These are phyloP conservation scores for Pharus latifolius DNA, from an alignment of 176 grass and related monocot species.

Conservation along the genomic window DNA sequence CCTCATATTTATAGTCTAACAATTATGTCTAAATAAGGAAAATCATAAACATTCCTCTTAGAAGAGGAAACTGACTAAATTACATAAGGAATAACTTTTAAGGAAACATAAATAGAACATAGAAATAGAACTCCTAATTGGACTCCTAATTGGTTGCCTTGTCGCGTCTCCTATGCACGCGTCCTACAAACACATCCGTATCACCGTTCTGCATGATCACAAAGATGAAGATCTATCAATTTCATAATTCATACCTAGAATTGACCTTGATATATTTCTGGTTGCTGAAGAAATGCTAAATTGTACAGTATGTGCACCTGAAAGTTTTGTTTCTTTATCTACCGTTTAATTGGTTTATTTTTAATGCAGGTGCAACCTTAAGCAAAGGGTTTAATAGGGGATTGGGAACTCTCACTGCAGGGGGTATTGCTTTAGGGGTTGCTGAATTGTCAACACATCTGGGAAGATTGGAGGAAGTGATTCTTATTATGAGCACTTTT, in stretches of 20 bases:
- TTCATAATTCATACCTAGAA: background rate
- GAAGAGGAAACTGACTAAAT: no score
- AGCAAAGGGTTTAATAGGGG: constrained; percentile 91
- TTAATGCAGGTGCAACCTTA: constrained; percentile 75
- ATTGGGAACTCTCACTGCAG: constrained; percentile 69
- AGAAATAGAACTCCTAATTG: no score
- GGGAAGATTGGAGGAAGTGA: constrained; percentile 58
- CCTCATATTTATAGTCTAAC: no score
- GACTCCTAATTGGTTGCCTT: no score
- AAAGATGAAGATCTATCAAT: no score
- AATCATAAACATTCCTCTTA: no score
- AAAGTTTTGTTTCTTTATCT: background rate
- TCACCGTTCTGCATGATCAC: no score
- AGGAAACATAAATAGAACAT: no score
- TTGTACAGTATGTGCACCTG: background rate
- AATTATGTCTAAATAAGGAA: no score
- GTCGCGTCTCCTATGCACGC: no score
- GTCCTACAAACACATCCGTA: no score
- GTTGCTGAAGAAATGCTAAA: background rate
- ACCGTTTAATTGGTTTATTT: background rate
- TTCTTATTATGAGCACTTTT: constrained; percentile 66
- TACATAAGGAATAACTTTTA: no score
- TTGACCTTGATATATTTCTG: background rate
- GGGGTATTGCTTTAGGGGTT: constrained; percentile 70
- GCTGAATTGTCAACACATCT: constrained; percentile 57